These are phyloP conservation scores for Diplodia mutila DNA, from an alignment of 2,329 filamentous ascomycete genomes.

Conservation along the genomic window DNA sequence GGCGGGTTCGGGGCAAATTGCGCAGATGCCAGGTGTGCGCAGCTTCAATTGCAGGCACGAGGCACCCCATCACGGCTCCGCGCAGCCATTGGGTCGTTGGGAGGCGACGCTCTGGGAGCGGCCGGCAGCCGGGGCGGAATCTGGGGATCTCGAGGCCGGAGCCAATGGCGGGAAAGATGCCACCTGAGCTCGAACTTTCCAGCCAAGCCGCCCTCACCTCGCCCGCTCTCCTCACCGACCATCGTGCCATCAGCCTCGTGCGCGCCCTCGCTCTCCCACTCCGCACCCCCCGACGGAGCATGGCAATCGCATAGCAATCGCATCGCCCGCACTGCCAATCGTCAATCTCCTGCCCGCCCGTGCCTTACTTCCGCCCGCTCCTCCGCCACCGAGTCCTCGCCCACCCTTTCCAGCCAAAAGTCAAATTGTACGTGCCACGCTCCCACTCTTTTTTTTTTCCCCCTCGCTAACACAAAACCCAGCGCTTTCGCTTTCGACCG, in stretches of 20 bases:
- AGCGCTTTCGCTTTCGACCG: slow-evolving; percentile 41
- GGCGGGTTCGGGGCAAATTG: background rate
- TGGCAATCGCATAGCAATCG: slow-evolving; percentile 10
- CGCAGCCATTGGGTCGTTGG: background rate
- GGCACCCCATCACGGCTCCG: background rate
- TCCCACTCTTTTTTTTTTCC: background rate
- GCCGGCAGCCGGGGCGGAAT: background rate
- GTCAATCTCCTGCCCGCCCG: slow-evolving; percentile 1
- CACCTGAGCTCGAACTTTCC: slow-evolving; percentile 25
- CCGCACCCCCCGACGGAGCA: background rate
- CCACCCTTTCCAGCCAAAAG: slow-evolving; percentile 2
- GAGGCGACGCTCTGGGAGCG: too few relatives aligned
- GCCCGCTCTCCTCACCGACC: slow-evolving; percentile 2
- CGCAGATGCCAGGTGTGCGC: slow-evolving; percentile 6
- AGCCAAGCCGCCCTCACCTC: background rate
- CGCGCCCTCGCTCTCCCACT: background rate
- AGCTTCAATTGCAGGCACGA: background rate
- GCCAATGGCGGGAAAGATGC: slow-evolving; percentile 23
- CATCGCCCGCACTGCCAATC: background rate
- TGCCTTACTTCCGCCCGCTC: slow-evolving; percentile 23
- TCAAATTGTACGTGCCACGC: slow-evolving; percentile 29
- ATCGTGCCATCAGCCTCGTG: slow-evolving; percentile 8
- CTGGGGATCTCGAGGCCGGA: slow-evolving; percentile 10
- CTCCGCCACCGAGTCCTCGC: background rate
- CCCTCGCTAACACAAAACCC: slow-evolving; percentile 34